Conservation (phyloP, 192 early-diverging fungal species). For the Gamsiella multidivaricata region DNA sequence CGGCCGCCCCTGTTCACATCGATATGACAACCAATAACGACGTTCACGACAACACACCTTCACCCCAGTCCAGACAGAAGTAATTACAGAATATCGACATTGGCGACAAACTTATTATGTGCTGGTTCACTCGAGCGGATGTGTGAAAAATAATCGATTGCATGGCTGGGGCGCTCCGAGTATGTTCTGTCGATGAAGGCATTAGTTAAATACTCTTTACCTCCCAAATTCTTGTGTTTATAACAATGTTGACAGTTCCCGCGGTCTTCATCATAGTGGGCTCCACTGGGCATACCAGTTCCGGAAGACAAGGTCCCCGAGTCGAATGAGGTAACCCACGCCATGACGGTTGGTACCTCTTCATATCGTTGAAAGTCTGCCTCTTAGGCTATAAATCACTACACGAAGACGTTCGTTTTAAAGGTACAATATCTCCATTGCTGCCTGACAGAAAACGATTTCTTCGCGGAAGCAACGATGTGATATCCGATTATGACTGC, state of each 20-base stretch:
- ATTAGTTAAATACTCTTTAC: background rate
- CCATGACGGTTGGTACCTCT: conserved; percentile 5
- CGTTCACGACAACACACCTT: background rate
- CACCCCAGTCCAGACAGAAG: background rate
- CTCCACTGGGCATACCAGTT: background rate
- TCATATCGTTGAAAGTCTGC: background rate
- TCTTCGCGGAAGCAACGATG: conserved; percentile 9
- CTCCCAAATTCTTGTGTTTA: background rate
- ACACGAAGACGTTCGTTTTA: too few species aligned
- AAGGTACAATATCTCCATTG: background rate
- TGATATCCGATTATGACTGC: conserved; percentile 31
- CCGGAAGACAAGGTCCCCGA: conserved; percentile 9
- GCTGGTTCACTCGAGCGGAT: conserved; percentile 23
- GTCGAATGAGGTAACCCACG: conserved; percentile 1
- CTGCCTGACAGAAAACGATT: conserved; percentile 18
- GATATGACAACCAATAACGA: background rate
- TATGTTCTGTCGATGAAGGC: background rate
- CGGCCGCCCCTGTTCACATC: too few species aligned
- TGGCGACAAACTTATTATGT: conserved; percentile 22
- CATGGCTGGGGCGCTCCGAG: conserved; percentile 10
- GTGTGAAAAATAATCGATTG: background rate
- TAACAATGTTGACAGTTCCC: too few species aligned
- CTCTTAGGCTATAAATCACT: background rate
- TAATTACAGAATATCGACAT: conserved; percentile 18
- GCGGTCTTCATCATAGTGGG: conserved; percentile 17